Evolutionary conservation across 2,329 filamentous ascomycete genomes (phyloP).

Genomic region (Polytolypa hystricis): DNA sequence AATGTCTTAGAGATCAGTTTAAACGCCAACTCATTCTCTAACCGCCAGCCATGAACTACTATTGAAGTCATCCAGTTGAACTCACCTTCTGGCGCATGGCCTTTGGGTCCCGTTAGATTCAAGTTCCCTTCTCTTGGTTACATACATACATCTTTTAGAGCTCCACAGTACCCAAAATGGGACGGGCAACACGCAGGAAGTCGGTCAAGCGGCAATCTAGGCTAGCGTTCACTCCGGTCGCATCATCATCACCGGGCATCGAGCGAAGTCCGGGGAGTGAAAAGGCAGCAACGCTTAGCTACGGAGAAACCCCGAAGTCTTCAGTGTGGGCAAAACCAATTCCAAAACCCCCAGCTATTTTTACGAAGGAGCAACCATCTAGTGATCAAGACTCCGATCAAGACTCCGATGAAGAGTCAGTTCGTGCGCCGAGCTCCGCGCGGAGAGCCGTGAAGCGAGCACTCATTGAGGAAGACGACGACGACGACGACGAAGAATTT

Average conservation of each 20-base stretch:
- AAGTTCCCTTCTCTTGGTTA: too few relatives aligned
- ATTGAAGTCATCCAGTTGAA: too few relatives aligned
- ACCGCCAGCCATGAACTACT: too few relatives aligned
- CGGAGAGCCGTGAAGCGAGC: slow-evolving; percentile 21
- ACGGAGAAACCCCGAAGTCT: slow-evolving; percentile 19
- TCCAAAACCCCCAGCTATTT: neutral
- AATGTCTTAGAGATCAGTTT: too few relatives aligned
- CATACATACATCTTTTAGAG: too few relatives aligned
- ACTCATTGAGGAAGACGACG: slow-evolving; percentile 17
- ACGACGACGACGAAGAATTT: slow-evolving; percentile 33
- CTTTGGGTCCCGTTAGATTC: too few relatives aligned
- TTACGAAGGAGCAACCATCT: neutral
- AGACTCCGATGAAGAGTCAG: slow-evolving; percentile 5
- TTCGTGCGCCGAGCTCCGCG: slow-evolving; percentile 5
- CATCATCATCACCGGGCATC: slow-evolving; percentile 17
- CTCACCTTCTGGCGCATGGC: too few relatives aligned
- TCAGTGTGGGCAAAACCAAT: slow-evolving; percentile 6
- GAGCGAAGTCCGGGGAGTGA: slow-evolving; percentile 15
- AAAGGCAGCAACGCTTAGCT: slow-evolving; percentile 24
- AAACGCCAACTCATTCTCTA: too few relatives aligned
- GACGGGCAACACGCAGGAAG: slow-evolving; percentile 1
- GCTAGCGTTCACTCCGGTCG: slow-evolving; percentile 30
- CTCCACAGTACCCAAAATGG: neutral
- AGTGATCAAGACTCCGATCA: neutral
- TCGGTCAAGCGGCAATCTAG: slow-evolving; percentile 26